Conservation (phyloP, 768 basidiomycete species). For the Boletus reticulatus region DNA sequence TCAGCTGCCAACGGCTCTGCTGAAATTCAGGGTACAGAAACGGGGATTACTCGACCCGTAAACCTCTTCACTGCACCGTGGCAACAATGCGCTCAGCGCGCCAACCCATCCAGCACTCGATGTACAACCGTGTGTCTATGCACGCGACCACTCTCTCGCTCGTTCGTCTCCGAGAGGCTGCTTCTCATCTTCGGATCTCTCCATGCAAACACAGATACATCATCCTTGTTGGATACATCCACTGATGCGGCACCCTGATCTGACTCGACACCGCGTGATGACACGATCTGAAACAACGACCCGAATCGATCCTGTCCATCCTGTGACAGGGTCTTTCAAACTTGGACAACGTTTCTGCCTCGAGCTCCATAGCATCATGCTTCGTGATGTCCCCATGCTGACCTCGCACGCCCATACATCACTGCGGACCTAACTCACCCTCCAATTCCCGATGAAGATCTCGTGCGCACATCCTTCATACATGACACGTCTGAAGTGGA, state of each 20-base stretch:
- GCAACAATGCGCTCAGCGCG: constrained; percentile 5
- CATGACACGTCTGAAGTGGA: not conserved
- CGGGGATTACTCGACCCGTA: constrained; percentile 33
- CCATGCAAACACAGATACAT: not conserved
- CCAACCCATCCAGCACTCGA: not conserved
- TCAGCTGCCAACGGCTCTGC: constrained; percentile 14
- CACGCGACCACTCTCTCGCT: too few relatives aligned
- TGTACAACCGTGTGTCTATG: too few relatives aligned
- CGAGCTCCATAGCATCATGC: constrained; percentile 14
- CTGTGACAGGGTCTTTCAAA: constrained; percentile 20
- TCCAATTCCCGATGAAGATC: constrained; percentile 27
- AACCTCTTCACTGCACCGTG: constrained; percentile 21
- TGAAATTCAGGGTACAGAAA: constrained; percentile 26
- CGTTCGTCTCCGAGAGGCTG: too few relatives aligned
- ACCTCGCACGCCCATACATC: constrained; percentile 17
- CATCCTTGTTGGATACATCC: not conserved
- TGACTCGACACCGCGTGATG: constrained; percentile 5
- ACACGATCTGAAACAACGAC: constrained; percentile 2
- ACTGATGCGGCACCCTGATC: not conserved
- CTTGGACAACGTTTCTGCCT: constrained; percentile 28
- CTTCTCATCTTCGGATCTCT: too few relatives aligned
- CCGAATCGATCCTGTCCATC: not conserved
- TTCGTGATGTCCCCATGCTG: constrained; percentile 12
- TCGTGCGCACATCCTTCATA: constrained; percentile 15
- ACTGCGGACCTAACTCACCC: constrained; percentile 23